phyloP scores from a whole-genome alignment of 768 basidiomycete species.

The Fibroporia radiculosa region DNA sequence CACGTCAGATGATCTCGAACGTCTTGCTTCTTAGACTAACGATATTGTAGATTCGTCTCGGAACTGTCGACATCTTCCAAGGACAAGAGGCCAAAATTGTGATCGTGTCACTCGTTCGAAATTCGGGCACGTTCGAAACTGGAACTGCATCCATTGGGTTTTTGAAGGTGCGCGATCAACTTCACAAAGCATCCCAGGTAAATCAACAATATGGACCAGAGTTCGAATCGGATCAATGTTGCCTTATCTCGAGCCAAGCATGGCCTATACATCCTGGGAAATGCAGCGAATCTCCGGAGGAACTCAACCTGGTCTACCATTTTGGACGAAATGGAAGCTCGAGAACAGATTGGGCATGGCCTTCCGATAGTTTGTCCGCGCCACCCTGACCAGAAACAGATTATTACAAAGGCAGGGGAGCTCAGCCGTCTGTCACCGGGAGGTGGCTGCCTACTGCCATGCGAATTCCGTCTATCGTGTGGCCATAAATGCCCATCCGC shows the following conservation, averaged over 20 bases:
- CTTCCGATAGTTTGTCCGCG: slow-evolving; percentile 52
- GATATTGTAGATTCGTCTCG: slow-evolving; percentile 48
- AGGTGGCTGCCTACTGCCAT: slow-evolving; percentile 53
- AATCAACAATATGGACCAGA: background rate
- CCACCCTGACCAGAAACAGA: slow-evolving; percentile 37
- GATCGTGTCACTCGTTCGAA: slow-evolving; percentile 69
- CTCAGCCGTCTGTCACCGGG: slow-evolving; percentile 47
- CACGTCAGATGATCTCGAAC: slow-evolving; percentile 32
- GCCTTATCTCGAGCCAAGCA: slow-evolving; percentile 69
- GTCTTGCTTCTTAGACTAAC: slow-evolving; percentile 13
- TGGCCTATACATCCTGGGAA: slow-evolving; percentile 69
- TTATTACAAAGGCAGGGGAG: slow-evolving; percentile 43
- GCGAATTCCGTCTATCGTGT: slow-evolving; percentile 44
- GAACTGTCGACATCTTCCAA: slow-evolving; percentile 76
- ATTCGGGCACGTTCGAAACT: slow-evolving; percentile 35
- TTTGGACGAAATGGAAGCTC: slow-evolving; percentile 45
- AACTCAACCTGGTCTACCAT: slow-evolving; percentile 48
- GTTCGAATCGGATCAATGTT: slow-evolving; percentile 30
- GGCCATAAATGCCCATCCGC: slow-evolving; percentile 61
- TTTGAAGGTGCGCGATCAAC: slow-evolving; percentile 44
- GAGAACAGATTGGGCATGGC: slow-evolving; percentile 38
- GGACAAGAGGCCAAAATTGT: slow-evolving; percentile 69
- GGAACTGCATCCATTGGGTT: slow-evolving; percentile 49
- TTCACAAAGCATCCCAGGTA: background rate
- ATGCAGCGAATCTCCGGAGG: slow-evolving; percentile 47